Percentiles rank a stretch among this genome's conserved stretches.
Evolutionary conservation across 176 grass and related monocot species (phyloP).

Genomic region (Eragrostis nindensis): DNA sequence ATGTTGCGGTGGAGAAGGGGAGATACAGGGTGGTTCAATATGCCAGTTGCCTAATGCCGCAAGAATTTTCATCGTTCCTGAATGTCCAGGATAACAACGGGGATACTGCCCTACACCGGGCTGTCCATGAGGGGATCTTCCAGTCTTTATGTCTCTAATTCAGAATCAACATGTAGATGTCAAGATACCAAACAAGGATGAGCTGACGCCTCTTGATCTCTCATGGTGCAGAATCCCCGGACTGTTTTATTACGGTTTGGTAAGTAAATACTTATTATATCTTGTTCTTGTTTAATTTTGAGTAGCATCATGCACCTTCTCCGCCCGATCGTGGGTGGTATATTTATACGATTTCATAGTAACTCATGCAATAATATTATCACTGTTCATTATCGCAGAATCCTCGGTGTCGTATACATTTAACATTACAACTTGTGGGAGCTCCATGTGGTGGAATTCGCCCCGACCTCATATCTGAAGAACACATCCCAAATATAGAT

Average conservation of each 20-base stretch:
- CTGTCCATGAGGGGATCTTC: neutral
- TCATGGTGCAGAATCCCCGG: neutral
- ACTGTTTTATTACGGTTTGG: neutral
- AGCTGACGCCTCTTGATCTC: neutral
- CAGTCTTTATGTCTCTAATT: neutral
- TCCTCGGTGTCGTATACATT: neutral
- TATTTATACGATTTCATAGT: no score
- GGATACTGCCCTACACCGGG: neutral
- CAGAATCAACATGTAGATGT: neutral
- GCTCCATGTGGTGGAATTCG: constrained; percentile 1
- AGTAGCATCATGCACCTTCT: no score
- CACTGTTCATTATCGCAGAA: neutral
- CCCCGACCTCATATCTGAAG: neutral
- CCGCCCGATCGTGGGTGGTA: no score
- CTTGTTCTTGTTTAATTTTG: no score
- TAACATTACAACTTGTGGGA: neutral
- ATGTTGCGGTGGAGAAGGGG: neutral
- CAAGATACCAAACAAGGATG: neutral
- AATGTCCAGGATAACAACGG: constrained; percentile 22
- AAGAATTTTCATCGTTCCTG: neutral
- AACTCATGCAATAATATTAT: no score
- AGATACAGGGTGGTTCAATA: neutral
- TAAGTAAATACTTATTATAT: neutral
- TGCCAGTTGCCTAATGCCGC: neutral
- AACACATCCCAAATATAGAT: neutral